Evolutionary conservation across 2,329 filamentous ascomycete species (phyloP).

Genomic region (Aspergillus latus): DNA sequence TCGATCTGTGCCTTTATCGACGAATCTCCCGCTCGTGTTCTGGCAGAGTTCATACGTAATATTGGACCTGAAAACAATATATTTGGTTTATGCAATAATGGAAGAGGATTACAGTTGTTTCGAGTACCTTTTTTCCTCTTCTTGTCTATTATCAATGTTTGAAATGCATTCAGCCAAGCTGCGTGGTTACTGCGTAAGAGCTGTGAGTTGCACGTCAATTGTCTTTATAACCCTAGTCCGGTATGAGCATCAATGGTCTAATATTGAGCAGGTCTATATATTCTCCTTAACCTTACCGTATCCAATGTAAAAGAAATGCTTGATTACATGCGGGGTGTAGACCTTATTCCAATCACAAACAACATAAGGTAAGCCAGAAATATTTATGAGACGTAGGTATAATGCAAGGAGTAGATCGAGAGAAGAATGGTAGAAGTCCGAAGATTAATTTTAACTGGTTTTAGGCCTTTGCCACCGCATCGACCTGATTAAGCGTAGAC

Average conservation of each 20-base stretch:
- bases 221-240: too few relatives aligned
- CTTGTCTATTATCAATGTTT: neutral
- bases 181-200: too few relatives aligned
- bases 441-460: too few relatives aligned
- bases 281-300: neutral
- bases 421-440: too few relatives aligned
- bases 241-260: neutral
- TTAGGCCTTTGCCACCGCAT: slow-evolving; percentile 28
- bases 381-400: neutral
- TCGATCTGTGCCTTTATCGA: too few relatives aligned
- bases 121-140: neutral
- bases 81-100: neutral
- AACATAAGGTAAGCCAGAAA: neutral
- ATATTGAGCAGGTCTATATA: neutral
- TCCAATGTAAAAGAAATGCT: neutral
- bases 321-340: neutral
- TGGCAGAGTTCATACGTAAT: too few relatives aligned
- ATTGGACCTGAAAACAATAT: neutral
- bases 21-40: too few relatives aligned
- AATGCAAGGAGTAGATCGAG: neutral
- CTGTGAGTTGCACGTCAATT: too few relatives aligned
- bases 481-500: slow-evolving; percentile 38
- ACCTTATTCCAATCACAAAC: neutral
- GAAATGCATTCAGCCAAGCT: too few relatives aligned
- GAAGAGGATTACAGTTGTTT: too few relatives aligned